A percentile compares a stretch with the other conserved stretches of the same genome.
Evolutionary conservation across 2,329 filamentous ascomycete genomes (phyloP).

Genomic region (Aureobasidium pullulans): DNA sequence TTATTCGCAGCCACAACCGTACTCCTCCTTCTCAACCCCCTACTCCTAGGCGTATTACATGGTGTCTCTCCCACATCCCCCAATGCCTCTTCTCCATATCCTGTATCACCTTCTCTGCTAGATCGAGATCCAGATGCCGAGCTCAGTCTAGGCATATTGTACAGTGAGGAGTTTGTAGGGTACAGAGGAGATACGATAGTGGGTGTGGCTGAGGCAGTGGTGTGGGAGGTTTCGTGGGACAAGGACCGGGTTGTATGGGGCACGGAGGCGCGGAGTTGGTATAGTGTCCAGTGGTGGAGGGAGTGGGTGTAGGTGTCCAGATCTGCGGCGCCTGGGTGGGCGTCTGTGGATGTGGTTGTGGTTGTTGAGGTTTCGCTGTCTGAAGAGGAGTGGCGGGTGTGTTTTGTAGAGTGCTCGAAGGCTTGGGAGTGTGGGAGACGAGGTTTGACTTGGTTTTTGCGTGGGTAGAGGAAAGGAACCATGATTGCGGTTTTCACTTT

Average conservation of each 20-base stretch:
- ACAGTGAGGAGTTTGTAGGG: neutral
- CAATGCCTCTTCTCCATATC: neutral
- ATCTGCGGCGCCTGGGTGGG: neutral
- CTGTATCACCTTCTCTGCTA: neutral
- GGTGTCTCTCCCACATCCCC: neutral
- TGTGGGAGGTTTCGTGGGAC: neutral
- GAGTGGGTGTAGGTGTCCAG: neutral
- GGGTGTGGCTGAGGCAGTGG: neutral
- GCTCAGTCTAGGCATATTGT: neutral
- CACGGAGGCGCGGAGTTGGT: neutral
- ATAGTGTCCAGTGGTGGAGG: neutral
- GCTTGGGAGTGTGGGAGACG: neutral
- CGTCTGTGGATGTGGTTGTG: neutral
- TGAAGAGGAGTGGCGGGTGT: neutral
- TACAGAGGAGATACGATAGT: neutral
- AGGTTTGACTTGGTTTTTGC: neutral
- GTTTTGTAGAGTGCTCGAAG: neutral
- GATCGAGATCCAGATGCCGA: too few relatives aligned
- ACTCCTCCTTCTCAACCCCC: neutral
- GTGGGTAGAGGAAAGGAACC: neutral
- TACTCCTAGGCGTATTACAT: conserved; percentile 1
- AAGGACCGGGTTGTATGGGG: neutral
- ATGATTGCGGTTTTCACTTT: neutral
- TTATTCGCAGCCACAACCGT: neutral
- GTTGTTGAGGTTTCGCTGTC: neutral